A percentile compares a stretch with the other conserved stretches of the same genome.
These are phyloP conservation scores for Penicillium sp. DNA, from an alignment of 2,329 filamentous ascomycete species.

Conservation along the genomic window DNA sequence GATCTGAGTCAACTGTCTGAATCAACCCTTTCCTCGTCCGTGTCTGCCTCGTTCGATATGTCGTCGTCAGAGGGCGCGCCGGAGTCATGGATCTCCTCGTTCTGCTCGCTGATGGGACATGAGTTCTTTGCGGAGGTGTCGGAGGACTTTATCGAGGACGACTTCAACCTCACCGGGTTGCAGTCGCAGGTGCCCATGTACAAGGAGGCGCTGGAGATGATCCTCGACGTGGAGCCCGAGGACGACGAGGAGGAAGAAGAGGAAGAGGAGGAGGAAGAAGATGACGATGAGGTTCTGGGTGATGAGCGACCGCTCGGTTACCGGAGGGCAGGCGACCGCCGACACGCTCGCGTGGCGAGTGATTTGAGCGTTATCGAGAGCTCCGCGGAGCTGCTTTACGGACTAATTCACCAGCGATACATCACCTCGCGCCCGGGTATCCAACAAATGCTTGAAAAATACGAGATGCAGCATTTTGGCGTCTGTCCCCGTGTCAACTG, in stretches of 20 bases:
- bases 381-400: conserved; percentile 97
- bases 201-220: conserved; percentile 99
- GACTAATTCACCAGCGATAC: conserved; percentile 96
- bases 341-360: conserved; percentile 84
- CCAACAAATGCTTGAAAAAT: conserved; percentile 99
- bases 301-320: conserved; percentile 51
- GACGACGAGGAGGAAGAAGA: conserved; percentile 71
- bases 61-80: conserved; percentile 52
- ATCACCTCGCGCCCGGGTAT: conserved; percentile 96
- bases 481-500: conserved; percentile 94
- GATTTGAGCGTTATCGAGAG: conserved; percentile 95
- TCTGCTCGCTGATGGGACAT: conserved; percentile 92
- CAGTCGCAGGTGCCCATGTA: conserved; percentile 98
- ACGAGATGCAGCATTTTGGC: conserved; percentile 94
- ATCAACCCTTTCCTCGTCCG: conserved; percentile 43
- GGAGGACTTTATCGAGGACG: conserved; percentile 99
- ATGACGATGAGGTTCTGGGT: conserved; percentile 67
- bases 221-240: conserved; percentile 95
- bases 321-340: conserved; percentile 62
- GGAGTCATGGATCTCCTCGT: conserved; percentile 98
- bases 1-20: conserved; percentile 49
- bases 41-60: conserved; percentile 45
- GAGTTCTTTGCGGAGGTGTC: conserved; percentile 99
- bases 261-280: conserved; percentile 68
- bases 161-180: conserved; percentile 96